A percentile compares a stretch with the other conserved stretches of the same genome.
Evolutionary conservation across 306 rosid species (phyloP).

Genomic region (Rosa multiflora): DNA sequence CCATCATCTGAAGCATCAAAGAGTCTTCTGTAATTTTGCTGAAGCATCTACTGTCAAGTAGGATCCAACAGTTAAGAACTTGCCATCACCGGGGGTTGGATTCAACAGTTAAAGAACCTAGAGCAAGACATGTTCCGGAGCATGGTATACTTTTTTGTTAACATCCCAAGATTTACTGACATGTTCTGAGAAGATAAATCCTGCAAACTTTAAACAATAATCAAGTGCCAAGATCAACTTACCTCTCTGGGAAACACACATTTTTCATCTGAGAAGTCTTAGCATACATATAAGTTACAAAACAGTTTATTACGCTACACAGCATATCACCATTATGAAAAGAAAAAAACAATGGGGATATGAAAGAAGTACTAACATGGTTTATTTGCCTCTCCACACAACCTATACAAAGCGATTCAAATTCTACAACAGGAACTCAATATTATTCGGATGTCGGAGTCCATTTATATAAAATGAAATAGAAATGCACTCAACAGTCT

Average conservation of each 20-base stretch:
- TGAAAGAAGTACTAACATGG: not conserved
- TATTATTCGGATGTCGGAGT: conserved; percentile 4
- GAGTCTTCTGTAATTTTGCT: too few relatives aligned
- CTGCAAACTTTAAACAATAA: not conserved
- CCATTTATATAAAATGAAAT: conserved; percentile 24
- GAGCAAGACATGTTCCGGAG: not conserved
- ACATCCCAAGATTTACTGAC: not conserved
- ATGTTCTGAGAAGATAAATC: not conserved
- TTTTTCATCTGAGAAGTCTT: too few relatives aligned
- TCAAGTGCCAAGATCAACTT: not conserved
- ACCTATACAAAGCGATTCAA: conserved; percentile 33
- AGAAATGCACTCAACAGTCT: conserved; percentile 22
- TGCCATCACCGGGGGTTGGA: not conserved
- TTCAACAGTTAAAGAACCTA: not conserved
- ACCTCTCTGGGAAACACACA: not conserved
- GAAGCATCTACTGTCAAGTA: too few relatives aligned
- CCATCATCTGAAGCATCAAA: not conserved
- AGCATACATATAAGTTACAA: not conserved
- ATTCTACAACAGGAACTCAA: conserved; percentile 17
- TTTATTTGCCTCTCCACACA: conserved; percentile 32
- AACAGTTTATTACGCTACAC: not conserved
- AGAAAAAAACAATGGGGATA: not conserved
- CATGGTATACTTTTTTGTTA: not conserved
- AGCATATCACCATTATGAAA: not conserved
- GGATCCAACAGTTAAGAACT: not conserved